Conservation (phyloP, 2,329 filamentous ascomycete species). For the Penicillium frequentans region DNA sequence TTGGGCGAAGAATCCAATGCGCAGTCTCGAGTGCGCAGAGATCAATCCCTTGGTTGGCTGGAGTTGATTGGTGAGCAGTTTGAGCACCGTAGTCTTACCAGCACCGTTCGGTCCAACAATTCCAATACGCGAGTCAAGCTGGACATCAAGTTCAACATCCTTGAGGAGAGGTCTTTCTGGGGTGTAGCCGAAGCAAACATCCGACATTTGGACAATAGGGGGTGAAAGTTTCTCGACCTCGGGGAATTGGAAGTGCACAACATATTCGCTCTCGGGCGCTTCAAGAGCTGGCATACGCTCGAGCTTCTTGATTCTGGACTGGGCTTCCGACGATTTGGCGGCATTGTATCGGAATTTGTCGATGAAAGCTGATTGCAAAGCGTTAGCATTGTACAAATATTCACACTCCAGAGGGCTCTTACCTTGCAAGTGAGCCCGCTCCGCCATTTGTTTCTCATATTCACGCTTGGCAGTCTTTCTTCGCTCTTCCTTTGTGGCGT, state of each 20-base stretch:
- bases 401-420: slow-evolving; percentile 8
- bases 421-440: slow-evolving; percentile 84
- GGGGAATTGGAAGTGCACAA: slow-evolving; percentile 94
- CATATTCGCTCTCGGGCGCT: slow-evolving; percentile 89
- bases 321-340: slow-evolving; percentile 95
- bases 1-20: slow-evolving; percentile 96
- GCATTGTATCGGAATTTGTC: slow-evolving; percentile 99
- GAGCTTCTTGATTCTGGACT: slow-evolving; percentile 98
- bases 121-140: slow-evolving; percentile 95
- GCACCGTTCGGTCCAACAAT: slow-evolving; percentile 99
- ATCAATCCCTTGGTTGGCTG: slow-evolving; percentile 76
- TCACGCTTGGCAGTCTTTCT: slow-evolving; percentile 95
- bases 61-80: slow-evolving; percentile 89
- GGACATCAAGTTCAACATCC: slow-evolving; percentile 92
- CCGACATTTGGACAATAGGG: slow-evolving; percentile 96
- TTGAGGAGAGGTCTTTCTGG: slow-evolving; percentile 75
- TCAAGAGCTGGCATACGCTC: slow-evolving; percentile 95
- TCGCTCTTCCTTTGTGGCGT: slow-evolving; percentile 93
- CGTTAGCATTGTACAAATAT: slow-evolving; percentile 7
- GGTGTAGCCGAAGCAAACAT: slow-evolving; percentile 85
- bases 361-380: slow-evolving; percentile 68
- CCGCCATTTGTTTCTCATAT: slow-evolving; percentile 97
- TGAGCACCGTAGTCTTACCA: slow-evolving; percentile 97
- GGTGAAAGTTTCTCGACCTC: slow-evolving; percentile 97
- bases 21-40: slow-evolving; percentile 80